Conservation (phyloP, 2,329 filamentous ascomycete species). For the Botryotinia calthae region DNA sequence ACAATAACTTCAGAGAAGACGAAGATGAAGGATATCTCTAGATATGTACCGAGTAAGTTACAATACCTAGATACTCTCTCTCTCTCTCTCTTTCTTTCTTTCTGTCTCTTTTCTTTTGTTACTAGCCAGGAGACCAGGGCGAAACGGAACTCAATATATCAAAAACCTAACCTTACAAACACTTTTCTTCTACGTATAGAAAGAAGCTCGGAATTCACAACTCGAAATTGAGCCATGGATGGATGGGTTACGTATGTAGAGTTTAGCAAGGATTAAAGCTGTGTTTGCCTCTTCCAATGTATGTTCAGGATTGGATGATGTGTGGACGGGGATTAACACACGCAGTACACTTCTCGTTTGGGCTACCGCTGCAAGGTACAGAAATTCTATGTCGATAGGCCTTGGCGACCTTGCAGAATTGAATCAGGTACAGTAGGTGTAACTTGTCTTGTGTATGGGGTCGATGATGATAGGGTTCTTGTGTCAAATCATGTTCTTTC, state of each 20-base stretch:
- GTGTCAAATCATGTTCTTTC: background rate
- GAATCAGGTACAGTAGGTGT: background rate
- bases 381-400: background rate
- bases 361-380: constrained; percentile 10
- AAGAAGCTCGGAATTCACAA: background rate
- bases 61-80: background rate
- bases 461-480: background rate
- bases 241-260: background rate
- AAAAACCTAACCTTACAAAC: background rate
- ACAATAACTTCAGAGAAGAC: background rate
- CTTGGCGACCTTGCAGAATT: constrained; percentile 1
- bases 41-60: background rate
- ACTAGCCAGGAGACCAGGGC: background rate
- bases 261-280: background rate
- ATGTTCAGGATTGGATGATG: background rate
- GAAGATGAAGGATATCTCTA: background rate
- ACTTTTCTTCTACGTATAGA: background rate
- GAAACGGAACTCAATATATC: background rate
- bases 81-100: background rate
- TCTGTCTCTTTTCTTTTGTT: background rate
- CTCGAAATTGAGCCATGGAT: background rate
- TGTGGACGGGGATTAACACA: background rate
- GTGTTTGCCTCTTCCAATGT: background rate
- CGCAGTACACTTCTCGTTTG: background rate
- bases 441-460: background rate